Base-by-base conservation (phyloP, 495 filamentous ascomycete genomes). In the Evansstolkia leycettana region DNA sequence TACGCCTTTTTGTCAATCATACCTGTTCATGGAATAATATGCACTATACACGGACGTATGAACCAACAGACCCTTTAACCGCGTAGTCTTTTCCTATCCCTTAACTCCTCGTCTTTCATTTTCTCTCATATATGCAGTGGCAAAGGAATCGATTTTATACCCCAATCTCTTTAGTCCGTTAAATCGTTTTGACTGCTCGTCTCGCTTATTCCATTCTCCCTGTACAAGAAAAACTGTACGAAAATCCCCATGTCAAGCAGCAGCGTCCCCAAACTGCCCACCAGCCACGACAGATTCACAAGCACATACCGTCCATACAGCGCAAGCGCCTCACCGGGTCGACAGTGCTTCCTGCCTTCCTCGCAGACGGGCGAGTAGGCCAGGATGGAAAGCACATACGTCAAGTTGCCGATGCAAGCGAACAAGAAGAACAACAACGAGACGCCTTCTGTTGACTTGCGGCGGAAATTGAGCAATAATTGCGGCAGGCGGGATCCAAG, bases 381-480 rank as follows among this genome's bases (percentile, higher is more conserved):
- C 30, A 96, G 60, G 27, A 98, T 96, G n/a, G 75, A 82, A 12
- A 94, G 51, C 4, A 95, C 86, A 48, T 92, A 98, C 0, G 89
- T 94, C 36, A 89, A 45, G 48, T 98, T 98, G 2, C 90, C 90
- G 14, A 95, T 70, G 52, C 87, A 94, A 6, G 89, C 90, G 51
- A 98, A 98, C 12, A 96, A 62, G 62, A 98, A 98, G 64, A 98
- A 98, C 0, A 98, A 65, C 46, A 94, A 67, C 13, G 81, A 86
- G 4, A 98, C 76, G 2, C 89, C 90, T 19, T 94, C 88, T 1
- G 87, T 94, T 18, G 75, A 82, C 55, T 90, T 94, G 26, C 90
- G 77, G 1, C 78, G 71, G 57, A 80, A 89, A 51, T 98, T 98
- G 19, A 95, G 73, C 3, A 94, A 61, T 6, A 98, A 65, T 55